Conservation (phyloP, 495 filamentous ascomycete genomes). For the Barbatosphaeria neglecta region DNA sequence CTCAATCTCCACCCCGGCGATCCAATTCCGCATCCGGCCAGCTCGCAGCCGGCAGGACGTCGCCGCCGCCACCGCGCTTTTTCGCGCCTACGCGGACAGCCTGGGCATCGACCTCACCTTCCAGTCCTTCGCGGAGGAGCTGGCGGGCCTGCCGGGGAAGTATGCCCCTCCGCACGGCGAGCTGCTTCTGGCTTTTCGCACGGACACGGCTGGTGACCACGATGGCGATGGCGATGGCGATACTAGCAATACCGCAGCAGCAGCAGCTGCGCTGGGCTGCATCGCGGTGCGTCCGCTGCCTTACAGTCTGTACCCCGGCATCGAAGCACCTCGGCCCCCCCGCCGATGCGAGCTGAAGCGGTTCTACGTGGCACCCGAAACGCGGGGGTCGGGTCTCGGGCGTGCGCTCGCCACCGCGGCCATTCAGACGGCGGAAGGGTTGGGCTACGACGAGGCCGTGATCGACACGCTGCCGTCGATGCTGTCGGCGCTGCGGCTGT, state of each 20-base stretch:
- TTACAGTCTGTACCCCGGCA: too few relatives aligned
- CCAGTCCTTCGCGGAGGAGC: background rate
- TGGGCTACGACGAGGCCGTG: background rate
- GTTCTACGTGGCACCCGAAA: background rate
- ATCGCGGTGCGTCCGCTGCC: background rate
- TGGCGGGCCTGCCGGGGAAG: background rate
- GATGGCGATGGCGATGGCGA: background rate
- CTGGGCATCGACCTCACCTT: background rate
- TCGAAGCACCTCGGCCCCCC: background rate
- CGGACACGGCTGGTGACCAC: too few relatives aligned
- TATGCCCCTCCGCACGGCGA: background rate
- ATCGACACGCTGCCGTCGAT: background rate
- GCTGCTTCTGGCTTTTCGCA: background rate
- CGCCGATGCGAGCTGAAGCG: background rate
- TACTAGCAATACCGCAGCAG: background rate
- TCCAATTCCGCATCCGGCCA: conserved; percentile 2
- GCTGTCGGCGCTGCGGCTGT: background rate
- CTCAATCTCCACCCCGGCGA: background rate
- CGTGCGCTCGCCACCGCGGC: background rate
- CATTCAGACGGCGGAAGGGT: background rate
- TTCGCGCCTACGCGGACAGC: background rate
- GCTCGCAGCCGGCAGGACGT: conserved; percentile 3
- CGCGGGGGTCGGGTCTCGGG: background rate
- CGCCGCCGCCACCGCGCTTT: background rate
- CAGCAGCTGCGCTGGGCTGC: background rate